These are phyloP conservation scores for Boletus tylopilopsis DNA, from an alignment of 768 basidiomycete genomes.

Conservation along the genomic window DNA sequence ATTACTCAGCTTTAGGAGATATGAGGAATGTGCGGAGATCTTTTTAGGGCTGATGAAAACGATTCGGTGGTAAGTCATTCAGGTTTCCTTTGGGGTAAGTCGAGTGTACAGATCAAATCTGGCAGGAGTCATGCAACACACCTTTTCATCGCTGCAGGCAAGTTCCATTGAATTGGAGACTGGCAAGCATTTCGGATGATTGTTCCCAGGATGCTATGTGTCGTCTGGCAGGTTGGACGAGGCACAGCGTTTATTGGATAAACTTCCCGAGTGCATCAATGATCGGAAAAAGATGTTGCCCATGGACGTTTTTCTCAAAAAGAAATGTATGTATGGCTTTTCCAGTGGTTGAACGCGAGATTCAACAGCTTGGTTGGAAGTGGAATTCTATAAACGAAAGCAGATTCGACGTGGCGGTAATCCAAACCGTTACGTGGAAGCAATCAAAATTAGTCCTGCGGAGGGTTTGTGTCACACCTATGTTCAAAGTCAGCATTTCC, in stretches of 20 bases:
- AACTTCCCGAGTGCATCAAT: slow-evolving; percentile 55
- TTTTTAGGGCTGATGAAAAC: slow-evolving; percentile 62
- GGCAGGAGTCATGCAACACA: slow-evolving; percentile 76
- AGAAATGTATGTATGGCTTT: slow-evolving; percentile 51
- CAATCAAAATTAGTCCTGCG: slow-evolving; percentile 63
- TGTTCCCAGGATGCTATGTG: slow-evolving; percentile 53
- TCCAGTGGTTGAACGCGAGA: neutral
- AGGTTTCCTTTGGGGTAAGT: no score
- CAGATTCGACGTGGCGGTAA: slow-evolving; percentile 53
- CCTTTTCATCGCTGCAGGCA: slow-evolving; percentile 67
- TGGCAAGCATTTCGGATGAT: neutral
- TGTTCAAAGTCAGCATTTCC: neutral
- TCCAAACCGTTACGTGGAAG: slow-evolving; percentile 46
- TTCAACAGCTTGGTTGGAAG: slow-evolving; percentile 33
- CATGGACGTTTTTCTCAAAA: slow-evolving; percentile 74
- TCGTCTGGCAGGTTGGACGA: slow-evolving; percentile 50
- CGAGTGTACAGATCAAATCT: no score
- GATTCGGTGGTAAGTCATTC: slow-evolving; percentile 58
- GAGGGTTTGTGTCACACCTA: slow-evolving; percentile 46
- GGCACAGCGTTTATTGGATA: slow-evolving; percentile 59
- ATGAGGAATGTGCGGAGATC: slow-evolving; percentile 62
- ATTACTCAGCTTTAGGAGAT: slow-evolving; percentile 56
- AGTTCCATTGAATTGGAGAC: slow-evolving; percentile 6
- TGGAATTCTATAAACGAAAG: slow-evolving; percentile 72
- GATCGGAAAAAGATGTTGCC: slow-evolving; percentile 67